Conservation (phyloP, 2,329 filamentous ascomycete species). For the Diaporthe citrichinensis region DNA sequence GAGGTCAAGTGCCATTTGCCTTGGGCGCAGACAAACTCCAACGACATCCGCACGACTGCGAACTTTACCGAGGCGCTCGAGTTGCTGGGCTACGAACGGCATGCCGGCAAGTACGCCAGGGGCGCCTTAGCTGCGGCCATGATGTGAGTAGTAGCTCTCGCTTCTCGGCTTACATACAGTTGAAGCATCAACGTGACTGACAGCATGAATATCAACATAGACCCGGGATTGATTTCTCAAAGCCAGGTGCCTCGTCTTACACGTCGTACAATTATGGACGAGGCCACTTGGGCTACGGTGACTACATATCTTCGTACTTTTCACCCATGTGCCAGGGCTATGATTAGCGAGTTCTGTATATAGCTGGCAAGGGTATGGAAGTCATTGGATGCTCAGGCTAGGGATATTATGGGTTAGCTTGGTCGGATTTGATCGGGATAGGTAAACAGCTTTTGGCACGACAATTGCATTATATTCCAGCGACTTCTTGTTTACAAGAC, state of each 20-base stretch:
- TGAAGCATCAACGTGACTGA: background rate
- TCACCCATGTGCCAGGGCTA: slow-evolving; percentile 32
- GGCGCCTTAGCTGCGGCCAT: slow-evolving; percentile 27
- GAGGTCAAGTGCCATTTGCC: slow-evolving; percentile 39
- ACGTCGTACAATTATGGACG: slow-evolving; percentile 37
- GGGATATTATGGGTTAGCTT: background rate
- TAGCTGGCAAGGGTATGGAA: background rate
- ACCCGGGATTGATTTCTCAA: slow-evolving; percentile 34
- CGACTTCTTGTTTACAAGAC: background rate
- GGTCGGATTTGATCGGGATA: background rate
- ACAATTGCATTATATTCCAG: background rate
- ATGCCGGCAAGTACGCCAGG: slow-evolving; percentile 33
- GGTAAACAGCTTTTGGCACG: background rate
- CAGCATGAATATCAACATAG: background rate
- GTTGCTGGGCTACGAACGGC: slow-evolving; percentile 33
- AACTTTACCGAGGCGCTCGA: slow-evolving; percentile 37
- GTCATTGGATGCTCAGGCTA: background rate
- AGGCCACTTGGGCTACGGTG: slow-evolving; percentile 31
- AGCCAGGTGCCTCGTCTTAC: slow-evolving; percentile 36
- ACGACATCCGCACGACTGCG: slow-evolving; percentile 33
- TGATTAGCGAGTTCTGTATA: background rate
- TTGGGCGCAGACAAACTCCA: slow-evolving; percentile 38
- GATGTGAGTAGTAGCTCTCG: background rate
- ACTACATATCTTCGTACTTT: slow-evolving; percentile 40
- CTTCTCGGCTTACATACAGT: too few relatives aligned